These are phyloP conservation scores for Globisporangium alternatum DNA, from an alignment of 352 stramenopile genomes.

Conservation along the genomic window DNA sequence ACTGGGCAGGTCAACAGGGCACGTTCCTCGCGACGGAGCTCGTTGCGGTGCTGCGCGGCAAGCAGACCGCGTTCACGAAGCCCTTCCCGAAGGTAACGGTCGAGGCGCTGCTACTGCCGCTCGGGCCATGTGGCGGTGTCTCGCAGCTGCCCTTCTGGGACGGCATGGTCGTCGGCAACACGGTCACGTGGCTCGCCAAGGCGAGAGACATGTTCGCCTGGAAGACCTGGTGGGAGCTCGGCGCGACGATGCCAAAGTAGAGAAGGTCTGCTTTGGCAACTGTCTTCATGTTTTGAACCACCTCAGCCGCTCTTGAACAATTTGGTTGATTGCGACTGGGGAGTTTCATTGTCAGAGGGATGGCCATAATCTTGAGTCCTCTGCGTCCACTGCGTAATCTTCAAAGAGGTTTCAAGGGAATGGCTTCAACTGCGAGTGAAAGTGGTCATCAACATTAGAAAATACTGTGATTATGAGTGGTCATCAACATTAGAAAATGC, in stretches of 20 bases:
- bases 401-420: no score
- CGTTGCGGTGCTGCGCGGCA: slow-evolving; percentile 22
- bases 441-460: no score
- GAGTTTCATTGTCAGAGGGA: no score
- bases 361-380: no score
- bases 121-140: slow-evolving; percentile 33
- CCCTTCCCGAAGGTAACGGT: slow-evolving; percentile 25
- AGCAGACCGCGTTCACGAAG: slow-evolving; percentile 23
- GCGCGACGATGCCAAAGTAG: slow-evolving; percentile 2
- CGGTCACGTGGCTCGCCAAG: slow-evolving; percentile 38
- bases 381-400: no score
- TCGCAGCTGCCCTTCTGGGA: slow-evolving; percentile 38
- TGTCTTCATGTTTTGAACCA: no score
- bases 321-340: no score
- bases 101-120: slow-evolving; percentile 33
- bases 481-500: no score
- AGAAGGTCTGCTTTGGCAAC: no score
- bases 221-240: slow-evolving; percentile 16
- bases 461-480: no score
- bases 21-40: slow-evolving; percentile 39
- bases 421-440: no score
- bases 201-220: slow-evolving; percentile 31
- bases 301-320: no score
- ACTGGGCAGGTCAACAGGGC: slow-evolving; percentile 39
- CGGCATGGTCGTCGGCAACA: slow-evolving; percentile 36